These are phyloP conservation scores for Psilocybe sp. DNA, from an alignment of 768 basidiomycete species.

Conservation along the genomic window DNA sequence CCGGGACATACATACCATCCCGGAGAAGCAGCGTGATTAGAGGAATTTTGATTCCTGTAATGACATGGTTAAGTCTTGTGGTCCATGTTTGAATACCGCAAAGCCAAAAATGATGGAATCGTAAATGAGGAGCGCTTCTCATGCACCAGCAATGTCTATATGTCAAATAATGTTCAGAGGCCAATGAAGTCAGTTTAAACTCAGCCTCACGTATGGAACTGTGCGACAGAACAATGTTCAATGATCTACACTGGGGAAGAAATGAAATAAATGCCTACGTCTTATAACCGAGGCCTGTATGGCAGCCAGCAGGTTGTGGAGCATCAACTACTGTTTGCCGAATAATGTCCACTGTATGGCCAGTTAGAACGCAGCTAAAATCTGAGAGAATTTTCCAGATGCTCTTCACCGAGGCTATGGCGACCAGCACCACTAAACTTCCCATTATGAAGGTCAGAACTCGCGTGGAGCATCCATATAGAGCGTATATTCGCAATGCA, in stretches of 20 bases:
- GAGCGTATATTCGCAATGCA: slow-evolving; percentile 46
- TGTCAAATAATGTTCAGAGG: not conserved
- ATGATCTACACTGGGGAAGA: not conserved
- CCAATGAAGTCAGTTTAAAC: not conserved
- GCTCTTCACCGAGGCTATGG: slow-evolving; percentile 33
- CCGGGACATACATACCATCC: slow-evolving; percentile 38
- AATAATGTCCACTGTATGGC: slow-evolving; percentile 39
- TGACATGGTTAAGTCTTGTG: slow-evolving; percentile 23
- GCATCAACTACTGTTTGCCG: slow-evolving; percentile 29
- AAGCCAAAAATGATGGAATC: slow-evolving; percentile 46
- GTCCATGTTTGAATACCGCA: slow-evolving; percentile 43
- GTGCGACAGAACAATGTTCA: not conserved
- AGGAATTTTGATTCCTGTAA: slow-evolving; percentile 24
- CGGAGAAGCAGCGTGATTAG: slow-evolving; percentile 41
- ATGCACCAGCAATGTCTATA: slow-evolving; percentile 34
- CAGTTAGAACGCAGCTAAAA: not conserved
- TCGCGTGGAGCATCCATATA: slow-evolving; percentile 40
- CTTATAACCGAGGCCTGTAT: slow-evolving; percentile 25
- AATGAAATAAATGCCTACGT: slow-evolving; percentile 23
- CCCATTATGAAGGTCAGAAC: slow-evolving; percentile 34
- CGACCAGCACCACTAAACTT: slow-evolving; percentile 26
- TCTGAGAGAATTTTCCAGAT: not conserved
- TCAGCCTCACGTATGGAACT: slow-evolving; percentile 16
- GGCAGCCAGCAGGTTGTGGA: slow-evolving; percentile 29
- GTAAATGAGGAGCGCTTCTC: no score